A percentile compares a stretch with the other conserved stretches of the same genome.
Conservation (phyloP, 768 basidiomycete species). For the Boletus pseudo-olivaceus region DNA sequence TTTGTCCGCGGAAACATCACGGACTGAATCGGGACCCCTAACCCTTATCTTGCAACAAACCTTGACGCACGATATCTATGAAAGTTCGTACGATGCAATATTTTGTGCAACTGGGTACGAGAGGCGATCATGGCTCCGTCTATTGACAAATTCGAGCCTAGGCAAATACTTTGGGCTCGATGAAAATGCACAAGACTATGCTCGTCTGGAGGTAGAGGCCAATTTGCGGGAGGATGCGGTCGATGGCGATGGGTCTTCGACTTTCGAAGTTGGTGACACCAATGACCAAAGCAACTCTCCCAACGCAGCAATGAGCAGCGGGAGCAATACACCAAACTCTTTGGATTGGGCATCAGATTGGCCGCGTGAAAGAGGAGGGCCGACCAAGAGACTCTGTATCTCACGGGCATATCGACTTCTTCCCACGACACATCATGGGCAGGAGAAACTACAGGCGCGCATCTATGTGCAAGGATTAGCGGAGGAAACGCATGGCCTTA, state of each 20-base stretch:
- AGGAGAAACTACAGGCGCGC: constrained; percentile 17
- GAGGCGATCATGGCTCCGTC: constrained; percentile 42
- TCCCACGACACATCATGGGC: constrained; percentile 17
- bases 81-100: constrained; percentile 42
- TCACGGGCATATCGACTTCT: constrained; percentile 43
- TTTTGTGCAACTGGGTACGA: constrained; percentile 56
- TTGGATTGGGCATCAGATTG: constrained; percentile 20
- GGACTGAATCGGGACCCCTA: neutral
- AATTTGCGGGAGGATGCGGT: neutral
- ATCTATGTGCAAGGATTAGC: constrained; percentile 38
- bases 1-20: constrained; percentile 26
- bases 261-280: constrained; percentile 2
- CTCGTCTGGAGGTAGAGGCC: constrained; percentile 9
- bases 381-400: constrained; percentile 26
- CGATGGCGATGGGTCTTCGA: neutral
- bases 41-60: constrained; percentile 36
- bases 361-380: constrained; percentile 14
- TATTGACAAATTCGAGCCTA: constrained; percentile 39
- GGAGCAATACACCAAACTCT: constrained; percentile 10
- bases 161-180: constrained; percentile 37
- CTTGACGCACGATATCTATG: constrained; percentile 31
- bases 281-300: neutral
- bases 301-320: neutral
- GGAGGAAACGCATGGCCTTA: constrained; percentile 38
- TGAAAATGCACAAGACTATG: neutral